These are phyloP conservation scores for Phytophthora fragariaefolia DNA, from an alignment of 352 stramenopile species.

Conservation along the genomic window DNA sequence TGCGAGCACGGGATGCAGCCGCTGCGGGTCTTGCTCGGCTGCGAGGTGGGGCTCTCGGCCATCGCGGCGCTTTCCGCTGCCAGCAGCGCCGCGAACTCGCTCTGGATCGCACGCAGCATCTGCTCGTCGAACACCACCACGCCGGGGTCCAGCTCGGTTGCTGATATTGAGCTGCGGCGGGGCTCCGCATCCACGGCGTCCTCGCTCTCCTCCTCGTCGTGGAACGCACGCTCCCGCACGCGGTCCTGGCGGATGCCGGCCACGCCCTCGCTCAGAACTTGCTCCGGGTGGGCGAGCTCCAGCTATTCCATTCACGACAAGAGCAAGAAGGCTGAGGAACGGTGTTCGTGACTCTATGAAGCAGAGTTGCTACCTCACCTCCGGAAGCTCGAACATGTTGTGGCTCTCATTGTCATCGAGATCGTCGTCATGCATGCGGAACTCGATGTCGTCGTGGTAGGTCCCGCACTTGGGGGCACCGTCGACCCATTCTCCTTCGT, in stretches of 20 bases:
- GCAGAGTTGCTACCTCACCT: conserved; percentile 43
- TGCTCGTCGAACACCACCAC: conserved; percentile 69
- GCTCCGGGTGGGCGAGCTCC: conserved; percentile 70
- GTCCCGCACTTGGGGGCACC: conserved; percentile 79
- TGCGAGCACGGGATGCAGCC: conserved; percentile 63
- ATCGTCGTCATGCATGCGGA: conserved; percentile 41
- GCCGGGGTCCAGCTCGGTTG: conserved; percentile 22
- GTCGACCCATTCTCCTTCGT: conserved; percentile 91
- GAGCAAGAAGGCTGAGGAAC: neutral
- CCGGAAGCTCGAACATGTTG: conserved; percentile 71
- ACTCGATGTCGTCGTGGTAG: conserved; percentile 54
- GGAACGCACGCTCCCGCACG: conserved; percentile 56
- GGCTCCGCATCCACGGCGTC: conserved; percentile 17
- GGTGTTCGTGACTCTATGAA: neutral
- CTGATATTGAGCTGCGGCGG: conserved; percentile 17
- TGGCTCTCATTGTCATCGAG: conserved; percentile 36
- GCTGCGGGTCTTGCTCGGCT: conserved; percentile 19
- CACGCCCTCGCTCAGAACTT: conserved; percentile 80
- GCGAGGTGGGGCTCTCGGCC: conserved; percentile 26
- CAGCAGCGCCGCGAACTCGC: conserved; percentile 56
- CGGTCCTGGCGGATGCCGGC: conserved; percentile 72
- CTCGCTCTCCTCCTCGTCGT: conserved; percentile 19
- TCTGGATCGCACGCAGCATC: conserved; percentile 61
- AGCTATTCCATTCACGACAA: conserved; percentile 57
- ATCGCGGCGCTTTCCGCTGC: conserved; percentile 26